phyloP scores from a whole-genome alignment of 768 basidiomycete species.

The Psilocybe cubensis region DNA sequence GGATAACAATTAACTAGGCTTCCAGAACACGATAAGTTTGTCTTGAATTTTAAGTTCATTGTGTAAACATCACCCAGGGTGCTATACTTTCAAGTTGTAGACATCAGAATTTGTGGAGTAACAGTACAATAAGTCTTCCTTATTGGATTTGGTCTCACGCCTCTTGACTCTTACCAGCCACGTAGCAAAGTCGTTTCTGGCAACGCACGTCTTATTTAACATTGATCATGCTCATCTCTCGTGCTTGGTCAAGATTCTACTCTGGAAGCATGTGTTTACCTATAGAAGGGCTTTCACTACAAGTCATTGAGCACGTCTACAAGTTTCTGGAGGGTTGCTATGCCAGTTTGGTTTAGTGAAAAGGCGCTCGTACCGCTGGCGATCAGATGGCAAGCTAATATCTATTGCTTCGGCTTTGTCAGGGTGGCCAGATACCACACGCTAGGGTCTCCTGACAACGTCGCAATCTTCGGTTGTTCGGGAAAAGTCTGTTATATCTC shows the following conservation, averaged over 20 bases:
- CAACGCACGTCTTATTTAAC: not conserved
- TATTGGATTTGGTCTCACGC: not conserved
- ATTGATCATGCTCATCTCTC: not conserved
- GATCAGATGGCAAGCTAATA: not conserved
- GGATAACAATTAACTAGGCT: not conserved
- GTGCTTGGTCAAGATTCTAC: not conserved
- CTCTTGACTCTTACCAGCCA: not conserved
- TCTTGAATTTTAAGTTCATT: not conserved
- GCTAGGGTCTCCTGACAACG: slow-evolving; percentile 15
- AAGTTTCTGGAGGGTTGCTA: not conserved
- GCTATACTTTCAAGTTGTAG: not conserved
- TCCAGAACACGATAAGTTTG: not conserved
- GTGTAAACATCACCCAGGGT: not conserved
- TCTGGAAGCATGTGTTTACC: not conserved
- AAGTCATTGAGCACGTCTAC: not conserved
- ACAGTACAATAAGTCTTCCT: not conserved
- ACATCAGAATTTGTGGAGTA: slow-evolving; percentile 2
- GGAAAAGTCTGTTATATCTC: slow-evolving; percentile 8
- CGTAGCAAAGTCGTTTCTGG: slow-evolving; percentile 3
- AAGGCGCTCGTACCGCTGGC: slow-evolving; percentile 3
- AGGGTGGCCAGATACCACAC: not conserved
- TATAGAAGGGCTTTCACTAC: not conserved
- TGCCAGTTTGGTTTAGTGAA: not conserved
- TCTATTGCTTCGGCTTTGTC: not conserved
- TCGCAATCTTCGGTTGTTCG: slow-evolving; percentile 4